Evolutionary conservation across 1,284 basidiomycete genomes (phyloP).

Genomic region (Cryptococcus deneoformans): DNA sequence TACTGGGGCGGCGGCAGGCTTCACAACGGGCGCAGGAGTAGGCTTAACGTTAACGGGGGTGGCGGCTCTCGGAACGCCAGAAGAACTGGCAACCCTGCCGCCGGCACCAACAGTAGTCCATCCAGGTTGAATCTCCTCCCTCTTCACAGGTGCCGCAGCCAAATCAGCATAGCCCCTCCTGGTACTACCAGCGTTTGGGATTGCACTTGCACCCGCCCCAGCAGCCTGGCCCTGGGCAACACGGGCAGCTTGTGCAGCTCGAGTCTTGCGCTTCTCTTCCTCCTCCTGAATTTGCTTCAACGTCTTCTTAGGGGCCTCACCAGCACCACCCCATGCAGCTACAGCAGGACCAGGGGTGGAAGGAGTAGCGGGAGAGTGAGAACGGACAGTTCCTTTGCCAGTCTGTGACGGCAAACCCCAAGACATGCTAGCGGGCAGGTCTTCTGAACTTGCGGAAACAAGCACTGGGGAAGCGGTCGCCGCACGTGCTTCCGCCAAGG

Average conservation of each 20-base stretch:
- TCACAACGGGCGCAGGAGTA: slow-evolving; percentile 13
- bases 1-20: slow-evolving; percentile 15
- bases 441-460: slow-evolving; percentile 34
- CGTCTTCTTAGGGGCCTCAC: slow-evolving; percentile 70
- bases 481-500: slow-evolving; percentile 58
- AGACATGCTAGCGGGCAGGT: slow-evolving; percentile 42
- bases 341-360: slow-evolving; percentile 41
- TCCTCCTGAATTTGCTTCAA: slow-evolving; percentile 99
- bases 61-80: slow-evolving; percentile 18
- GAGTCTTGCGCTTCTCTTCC: slow-evolving; percentile 79
- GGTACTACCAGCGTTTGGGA: slow-evolving; percentile 28
- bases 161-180: slow-evolving; percentile 77
- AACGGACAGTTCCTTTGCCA: slow-evolving; percentile 24
- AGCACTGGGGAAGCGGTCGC: slow-evolving; percentile 50
- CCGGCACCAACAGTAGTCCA: slow-evolving; percentile 84
- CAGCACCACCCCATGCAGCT: slow-evolving; percentile 44
- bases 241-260: slow-evolving; percentile 45
- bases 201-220: slow-evolving; percentile 48
- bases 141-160: slow-evolving; percentile 56
- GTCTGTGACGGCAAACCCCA: slow-evolving; percentile 50
- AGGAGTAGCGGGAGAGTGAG: slow-evolving; percentile 43
- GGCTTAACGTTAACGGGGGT: slow-evolving; percentile 36
- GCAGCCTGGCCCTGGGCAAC: slow-evolving; percentile 27
- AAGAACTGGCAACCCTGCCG: slow-evolving; percentile 58
- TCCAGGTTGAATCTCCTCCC: slow-evolving; percentile 54